These are phyloP conservation scores for Emmonsiellopsis sp. DNA, from an alignment of 2,329 filamentous ascomycete species.

Conservation along the genomic window DNA sequence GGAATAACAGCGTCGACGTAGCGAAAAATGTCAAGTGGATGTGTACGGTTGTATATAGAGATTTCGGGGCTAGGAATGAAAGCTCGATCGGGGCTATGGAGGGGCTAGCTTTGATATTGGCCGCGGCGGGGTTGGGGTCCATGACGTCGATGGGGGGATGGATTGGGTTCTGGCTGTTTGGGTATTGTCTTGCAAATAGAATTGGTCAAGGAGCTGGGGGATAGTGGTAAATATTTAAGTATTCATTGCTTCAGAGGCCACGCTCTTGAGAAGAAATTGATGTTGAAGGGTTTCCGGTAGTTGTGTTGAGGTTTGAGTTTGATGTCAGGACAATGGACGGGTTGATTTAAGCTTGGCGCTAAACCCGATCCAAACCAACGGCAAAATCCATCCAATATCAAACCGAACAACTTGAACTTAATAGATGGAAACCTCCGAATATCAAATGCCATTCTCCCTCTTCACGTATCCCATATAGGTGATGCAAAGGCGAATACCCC, in stretches of 20 bases:
- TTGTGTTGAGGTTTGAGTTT: background rate
- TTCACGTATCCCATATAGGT: background rate
- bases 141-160: background rate
- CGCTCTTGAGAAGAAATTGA: background rate
- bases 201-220: too few relatives aligned
- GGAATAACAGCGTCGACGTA: slow-evolving; percentile 46
- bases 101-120: slow-evolving; percentile 9
- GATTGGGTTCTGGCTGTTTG: background rate
- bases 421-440: background rate
- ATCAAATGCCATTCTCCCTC: background rate
- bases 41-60: slow-evolving; percentile 48
- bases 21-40: slow-evolving; percentile 47
- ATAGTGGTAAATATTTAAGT: too few relatives aligned
- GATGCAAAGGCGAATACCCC: too few relatives aligned
- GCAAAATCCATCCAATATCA: too few relatives aligned
- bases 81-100: slow-evolving; percentile 41
- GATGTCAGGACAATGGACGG: background rate
- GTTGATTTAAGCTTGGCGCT: slow-evolving; percentile 4
- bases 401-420: too few relatives aligned
- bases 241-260: too few relatives aligned
- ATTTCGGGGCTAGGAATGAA: slow-evolving; percentile 48
- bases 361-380: background rate
- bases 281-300: background rate
- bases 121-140: slow-evolving; percentile 14
- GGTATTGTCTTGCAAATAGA: too few relatives aligned